Evolutionary conservation across 257 asterid genomes (phyloP), one percentile per base, ranked within the genome.

Genomic region (Osmanthus fragrans): DNA sequence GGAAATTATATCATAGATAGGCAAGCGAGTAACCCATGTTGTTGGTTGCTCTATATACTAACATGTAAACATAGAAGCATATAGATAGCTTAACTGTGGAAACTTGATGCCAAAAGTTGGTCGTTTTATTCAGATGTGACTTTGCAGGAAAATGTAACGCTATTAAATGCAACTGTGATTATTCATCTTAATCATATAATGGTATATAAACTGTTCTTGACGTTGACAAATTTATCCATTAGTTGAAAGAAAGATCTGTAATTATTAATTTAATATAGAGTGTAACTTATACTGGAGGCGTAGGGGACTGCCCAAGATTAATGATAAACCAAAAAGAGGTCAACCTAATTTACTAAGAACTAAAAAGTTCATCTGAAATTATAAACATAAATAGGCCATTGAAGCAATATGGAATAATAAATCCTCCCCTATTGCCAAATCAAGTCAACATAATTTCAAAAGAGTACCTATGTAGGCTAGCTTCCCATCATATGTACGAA

Each of bases 401-500:
- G 51, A 23, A 42, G 78, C 78, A 80, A 49, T 75, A 73, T 63
- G 30, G 65, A 80, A 76, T 74, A 16, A 39, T 69, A 77, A 70
- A 36, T 73, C 66, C 64, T 77, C 65, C 81, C 78, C 80, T 70
- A 66, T 65, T 67, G 79, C 73, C 67, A 42, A 71, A 73, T 78
- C 73, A 80, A 42, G 82, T 63, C 45, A 80, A 58, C 42, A 72
- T 60, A 23, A 74, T 73, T 76, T 39, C 33, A 66, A 78, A 76
- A 33, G 70, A 79, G 76, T 90, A 93, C 99, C 99, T 85, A 95
- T 81, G 94, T 95, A 95, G 67, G 97, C 99, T 80, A 95, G 87
- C 85, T 95, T 91, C 84, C 98, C 96, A 77, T 95, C 99, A 81
- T 85, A 83, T 71, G 99, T 95, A 74, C 97, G 97, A 69, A 95